These are phyloP conservation scores for Leccinum imitatum DNA, from an alignment of 768 basidiomycete genomes.

Conservation along the genomic window DNA sequence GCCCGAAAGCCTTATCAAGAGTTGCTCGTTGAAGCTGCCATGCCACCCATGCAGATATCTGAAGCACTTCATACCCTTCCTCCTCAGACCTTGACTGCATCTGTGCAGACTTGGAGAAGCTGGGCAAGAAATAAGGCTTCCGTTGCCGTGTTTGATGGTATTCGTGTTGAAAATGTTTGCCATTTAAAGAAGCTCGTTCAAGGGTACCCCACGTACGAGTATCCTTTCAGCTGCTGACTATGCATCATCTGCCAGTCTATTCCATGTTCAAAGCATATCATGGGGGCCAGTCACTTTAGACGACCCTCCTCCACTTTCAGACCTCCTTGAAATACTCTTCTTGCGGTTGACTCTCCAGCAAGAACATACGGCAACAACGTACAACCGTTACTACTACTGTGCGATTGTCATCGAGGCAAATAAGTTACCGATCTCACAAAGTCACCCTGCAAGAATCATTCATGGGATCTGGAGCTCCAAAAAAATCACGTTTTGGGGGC, in stretches of 20 bases:
- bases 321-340: neutral
- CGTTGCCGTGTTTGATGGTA: neutral
- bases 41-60: neutral
- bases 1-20: neutral
- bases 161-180: neutral
- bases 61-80: neutral
- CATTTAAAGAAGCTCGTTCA: neutral
- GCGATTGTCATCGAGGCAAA: neutral
- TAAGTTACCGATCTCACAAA: neutral
- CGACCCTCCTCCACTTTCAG: neutral
- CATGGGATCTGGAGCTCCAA: neutral
- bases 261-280: neutral
- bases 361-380: neutral
- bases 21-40: neutral
- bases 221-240: neutral
- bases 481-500: neutral
- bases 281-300: neutral
- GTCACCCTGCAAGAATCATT: neutral
- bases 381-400: neutral
- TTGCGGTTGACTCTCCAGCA: neutral
- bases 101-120: neutral
- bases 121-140: neutral
- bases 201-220: neutral
- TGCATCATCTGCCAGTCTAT: neutral
- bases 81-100: neutral